phyloP scores from a whole-genome alignment of 352 stramenopile species.

The Sclerospora graminicola region DNA sequence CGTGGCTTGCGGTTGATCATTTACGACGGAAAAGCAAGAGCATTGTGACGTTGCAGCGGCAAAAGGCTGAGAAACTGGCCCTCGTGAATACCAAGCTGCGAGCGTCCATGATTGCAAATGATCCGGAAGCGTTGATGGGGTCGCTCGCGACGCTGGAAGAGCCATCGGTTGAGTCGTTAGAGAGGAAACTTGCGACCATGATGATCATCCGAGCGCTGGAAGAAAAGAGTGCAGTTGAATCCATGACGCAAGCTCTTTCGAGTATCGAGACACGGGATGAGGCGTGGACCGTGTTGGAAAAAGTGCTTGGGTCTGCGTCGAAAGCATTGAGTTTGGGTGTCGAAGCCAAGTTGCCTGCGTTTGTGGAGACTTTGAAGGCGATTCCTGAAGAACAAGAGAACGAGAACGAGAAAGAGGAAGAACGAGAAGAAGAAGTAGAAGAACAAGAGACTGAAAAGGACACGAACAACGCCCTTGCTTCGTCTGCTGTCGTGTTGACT shows the following conservation, averaged over 20 bases:
- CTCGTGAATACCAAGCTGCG: conserved; percentile 44
- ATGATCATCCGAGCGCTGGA: conserved; percentile 72
- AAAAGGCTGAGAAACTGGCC: conserved; percentile 30
- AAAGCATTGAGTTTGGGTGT: conserved; percentile 51
- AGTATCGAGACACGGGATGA: conserved; percentile 18
- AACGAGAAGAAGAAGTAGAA: conserved; percentile 6
- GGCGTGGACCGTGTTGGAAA: conserved; percentile 12
- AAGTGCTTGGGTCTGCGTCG: conserved; percentile 25
- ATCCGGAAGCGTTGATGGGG: conserved; percentile 60
- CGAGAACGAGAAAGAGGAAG: too few species aligned
- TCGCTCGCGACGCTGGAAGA: conserved; percentile 55
- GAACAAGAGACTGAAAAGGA: conserved; percentile 11
- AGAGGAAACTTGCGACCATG: conserved; percentile 71
- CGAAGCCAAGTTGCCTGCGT: conserved; percentile 36
- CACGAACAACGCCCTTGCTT: not conserved
- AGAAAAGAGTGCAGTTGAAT: conserved; percentile 56
- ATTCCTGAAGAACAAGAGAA: conserved; percentile 9
- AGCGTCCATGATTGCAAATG: conserved; percentile 47
- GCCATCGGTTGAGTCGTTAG: conserved; percentile 48
- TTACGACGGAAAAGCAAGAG: conserved; percentile 30
- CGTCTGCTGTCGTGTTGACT: conserved; percentile 3
- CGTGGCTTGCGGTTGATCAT: conserved; percentile 43
- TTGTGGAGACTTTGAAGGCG: conserved; percentile 20
- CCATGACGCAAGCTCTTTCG: conserved; percentile 29
- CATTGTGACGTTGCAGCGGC: conserved; percentile 21